Evolutionary conservation across 495 filamentous ascomycete species (phyloP).

Genomic region (Entonaema liquescens): DNA sequence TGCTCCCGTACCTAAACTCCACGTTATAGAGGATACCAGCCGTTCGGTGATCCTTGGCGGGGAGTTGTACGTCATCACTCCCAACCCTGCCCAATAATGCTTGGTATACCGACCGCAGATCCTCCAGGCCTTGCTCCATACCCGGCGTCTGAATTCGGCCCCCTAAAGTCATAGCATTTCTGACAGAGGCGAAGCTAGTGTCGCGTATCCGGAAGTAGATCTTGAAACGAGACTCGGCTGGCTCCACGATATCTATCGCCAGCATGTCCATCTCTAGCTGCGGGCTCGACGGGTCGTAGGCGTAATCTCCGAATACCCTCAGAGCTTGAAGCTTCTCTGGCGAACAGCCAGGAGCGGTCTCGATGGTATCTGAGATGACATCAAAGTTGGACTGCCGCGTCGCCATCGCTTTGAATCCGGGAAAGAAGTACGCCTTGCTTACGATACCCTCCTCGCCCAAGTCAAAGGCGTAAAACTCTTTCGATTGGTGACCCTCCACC

Average conservation of each 20-base stretch:
- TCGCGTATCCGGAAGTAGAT: slow-evolving; percentile 9
- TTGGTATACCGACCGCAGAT: neutral
- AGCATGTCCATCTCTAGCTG: slow-evolving; percentile 4
- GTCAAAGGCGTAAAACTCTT: slow-evolving; percentile 4
- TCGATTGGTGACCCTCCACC: neutral
- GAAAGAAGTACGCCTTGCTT: slow-evolving; percentile 9
- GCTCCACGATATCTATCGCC: slow-evolving; percentile 1
- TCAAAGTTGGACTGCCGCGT: neutral
- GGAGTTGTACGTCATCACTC: neutral
- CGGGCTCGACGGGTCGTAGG: neutral
- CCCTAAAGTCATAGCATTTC: neutral
- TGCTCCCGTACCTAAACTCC: slow-evolving; percentile 4
- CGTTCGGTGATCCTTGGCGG: slow-evolving; percentile 2
- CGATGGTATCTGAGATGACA: slow-evolving; percentile 1
- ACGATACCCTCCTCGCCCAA: neutral
- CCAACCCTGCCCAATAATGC: neutral
- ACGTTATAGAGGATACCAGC: slow-evolving; percentile 17
- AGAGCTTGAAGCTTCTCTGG: slow-evolving; percentile 1
- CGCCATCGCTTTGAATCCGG: neutral
- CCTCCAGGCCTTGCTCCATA: neutral
- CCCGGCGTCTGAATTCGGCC: neutral
- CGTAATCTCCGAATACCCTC: neutral
- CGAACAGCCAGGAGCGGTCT: neutral
- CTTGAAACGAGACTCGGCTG: slow-evolving; percentile 4
- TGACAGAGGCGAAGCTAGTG: slow-evolving; percentile 2